Base-by-base conservation (phyloP, 106 monocot species). In the Triglochin maritima region DNA sequence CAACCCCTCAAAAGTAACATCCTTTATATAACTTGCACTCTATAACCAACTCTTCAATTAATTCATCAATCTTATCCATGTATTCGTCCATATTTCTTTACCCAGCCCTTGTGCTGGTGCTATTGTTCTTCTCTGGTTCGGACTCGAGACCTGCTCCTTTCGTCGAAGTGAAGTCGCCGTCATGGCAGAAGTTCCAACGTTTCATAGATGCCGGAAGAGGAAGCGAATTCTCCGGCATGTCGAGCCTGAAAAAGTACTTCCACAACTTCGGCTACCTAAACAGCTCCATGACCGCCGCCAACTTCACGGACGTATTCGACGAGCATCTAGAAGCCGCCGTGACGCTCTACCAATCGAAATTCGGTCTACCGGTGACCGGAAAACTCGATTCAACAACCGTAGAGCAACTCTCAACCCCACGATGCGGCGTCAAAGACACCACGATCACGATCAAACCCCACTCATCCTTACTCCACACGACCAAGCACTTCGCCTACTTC, bases 391-490 rank as follows among this genome's bases (percentile, higher is more conserved):
- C 79, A 9, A 46, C 47, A 11, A 90, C 90, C 6, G 46, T 84
- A 45, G 44, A 69, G 11, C 67, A 76, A 42, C 74, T 89, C 71
- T 74, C 65, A 55, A 41, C 82, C 1, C 82, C 89, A 3, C 69
- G 93, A 12, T 93, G 93, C 68, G 90, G 90, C 63, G 68, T 87
- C 10, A n/a, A 48, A 47, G 93, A 88, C 51, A 51, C 44, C 57
- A 5, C 12, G 10, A 4, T 43, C 44, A 50, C 13, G 17, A 6
- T 29, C 14, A 10, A 5, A 17, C 50, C 48, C 17, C 50, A 7
- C 3, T 53, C 49, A 8, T 5, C 43, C 50, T n/a, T 9, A 11
- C 3, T 6, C 13, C 61, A 54, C 12, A 13, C 15, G 7, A 56
- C 60, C 44, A 61, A 56, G 41, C 76, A 74, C 44, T 96, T 65